A percentile compares a stretch with the other conserved stretches of the same genome.
Conservation (phyloP, 1,284 basidiomycete species). For the Garcileccinum viscosum region DNA sequence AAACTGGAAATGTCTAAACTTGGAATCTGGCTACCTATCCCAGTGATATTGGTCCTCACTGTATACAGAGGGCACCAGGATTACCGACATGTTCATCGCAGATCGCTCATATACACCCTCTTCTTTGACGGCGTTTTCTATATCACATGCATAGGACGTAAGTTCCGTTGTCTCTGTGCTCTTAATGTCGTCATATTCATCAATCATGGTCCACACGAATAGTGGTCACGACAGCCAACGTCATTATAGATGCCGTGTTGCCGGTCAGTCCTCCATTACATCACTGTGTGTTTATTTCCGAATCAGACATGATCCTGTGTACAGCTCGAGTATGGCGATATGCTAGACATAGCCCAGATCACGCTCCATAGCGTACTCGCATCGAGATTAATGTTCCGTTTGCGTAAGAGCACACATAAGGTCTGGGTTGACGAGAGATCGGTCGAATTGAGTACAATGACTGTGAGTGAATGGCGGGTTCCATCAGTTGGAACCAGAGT, state of each 20-base stretch:
- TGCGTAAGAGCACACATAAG: not conserved
- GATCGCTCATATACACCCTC: not conserved
- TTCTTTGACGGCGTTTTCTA: constrained; percentile 4
- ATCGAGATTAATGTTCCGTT: not conserved
- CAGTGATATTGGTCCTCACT: constrained; percentile 1
- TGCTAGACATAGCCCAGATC: not conserved
- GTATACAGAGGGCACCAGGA: not conserved
- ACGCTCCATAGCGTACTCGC: constrained; percentile 4
- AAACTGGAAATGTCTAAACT: not conserved
- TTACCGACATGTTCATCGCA: not conserved
- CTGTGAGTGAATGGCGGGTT: not conserved
- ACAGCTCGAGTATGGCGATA: not conserved
- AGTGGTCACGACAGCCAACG: not conserved
- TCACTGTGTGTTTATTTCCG: not conserved
- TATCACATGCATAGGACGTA: not conserved
- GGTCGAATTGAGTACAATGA: not conserved
- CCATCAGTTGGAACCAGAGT: not conserved
- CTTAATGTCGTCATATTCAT: not conserved
- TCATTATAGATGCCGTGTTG: not conserved
- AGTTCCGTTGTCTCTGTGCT: not conserved
- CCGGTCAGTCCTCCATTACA: not conserved
- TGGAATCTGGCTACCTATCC: not conserved
- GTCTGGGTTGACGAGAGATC: not conserved
- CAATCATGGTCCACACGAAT: not conserved
- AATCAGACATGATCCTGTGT: not conserved